Conservation (phyloP, 2,329 filamentous ascomycete genomes). For the Penicillium sumatraense region DNA sequence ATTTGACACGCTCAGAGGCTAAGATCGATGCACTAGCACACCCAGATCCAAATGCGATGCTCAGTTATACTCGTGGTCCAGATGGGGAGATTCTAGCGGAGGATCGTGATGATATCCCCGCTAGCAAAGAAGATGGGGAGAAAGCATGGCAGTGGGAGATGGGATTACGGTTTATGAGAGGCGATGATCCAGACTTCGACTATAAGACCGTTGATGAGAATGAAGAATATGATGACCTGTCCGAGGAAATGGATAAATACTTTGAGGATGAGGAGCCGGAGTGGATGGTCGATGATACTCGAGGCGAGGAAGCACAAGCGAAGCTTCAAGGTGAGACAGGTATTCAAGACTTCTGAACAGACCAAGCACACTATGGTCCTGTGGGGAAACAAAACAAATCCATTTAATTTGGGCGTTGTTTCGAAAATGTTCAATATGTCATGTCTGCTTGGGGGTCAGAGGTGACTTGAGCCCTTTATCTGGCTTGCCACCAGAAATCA, state of each 20-base stretch:
- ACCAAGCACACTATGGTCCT: neutral
- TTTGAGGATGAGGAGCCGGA: constrained; percentile 78
- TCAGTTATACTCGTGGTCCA: constrained; percentile 55
- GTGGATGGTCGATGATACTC: constrained; percentile 60
- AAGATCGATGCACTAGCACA: constrained; percentile 68
- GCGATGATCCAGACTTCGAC: constrained; percentile 78
- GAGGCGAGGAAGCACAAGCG: constrained; percentile 33
- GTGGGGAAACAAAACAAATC: neutral
- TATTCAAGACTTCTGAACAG: constrained; percentile 68
- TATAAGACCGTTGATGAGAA: constrained; percentile 73
- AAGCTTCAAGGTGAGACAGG: constrained; percentile 66
- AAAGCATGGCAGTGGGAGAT: constrained; percentile 74
- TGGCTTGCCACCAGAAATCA: too few relatives aligned
- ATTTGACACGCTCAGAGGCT: constrained; percentile 75
- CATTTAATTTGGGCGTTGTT: too few relatives aligned
- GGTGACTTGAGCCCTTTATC: too few relatives aligned
- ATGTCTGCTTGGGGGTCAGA: too few relatives aligned
- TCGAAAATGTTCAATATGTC: too few relatives aligned
- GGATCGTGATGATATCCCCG: constrained; percentile 61
- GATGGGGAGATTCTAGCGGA: constrained; percentile 63
- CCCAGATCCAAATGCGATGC: constrained; percentile 55
- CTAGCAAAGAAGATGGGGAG: constrained; percentile 68
- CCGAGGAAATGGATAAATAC: constrained; percentile 72
- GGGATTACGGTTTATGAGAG: constrained; percentile 73
- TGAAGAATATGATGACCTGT: constrained; percentile 71